These are phyloP conservation scores for Neoboletus subvelutipes DNA, from an alignment of 768 basidiomycete genomes.

Conservation along the genomic window DNA sequence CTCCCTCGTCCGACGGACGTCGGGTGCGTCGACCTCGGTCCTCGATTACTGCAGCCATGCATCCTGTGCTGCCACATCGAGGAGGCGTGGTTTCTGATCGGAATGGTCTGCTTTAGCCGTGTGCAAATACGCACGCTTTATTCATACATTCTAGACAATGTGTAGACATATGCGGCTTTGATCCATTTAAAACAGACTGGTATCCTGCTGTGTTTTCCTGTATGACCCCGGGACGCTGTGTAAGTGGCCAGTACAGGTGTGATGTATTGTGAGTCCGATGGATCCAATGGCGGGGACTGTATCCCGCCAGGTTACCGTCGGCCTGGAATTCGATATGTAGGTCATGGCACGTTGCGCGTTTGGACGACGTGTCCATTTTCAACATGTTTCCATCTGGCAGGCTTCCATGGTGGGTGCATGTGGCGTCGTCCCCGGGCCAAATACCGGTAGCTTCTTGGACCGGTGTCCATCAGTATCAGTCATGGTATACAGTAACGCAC, in stretches of 20 bases:
- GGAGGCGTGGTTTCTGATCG: too few relatives aligned
- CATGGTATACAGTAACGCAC: too few relatives aligned
- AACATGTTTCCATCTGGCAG: background rate
- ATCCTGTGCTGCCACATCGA: background rate
- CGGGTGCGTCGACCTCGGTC: background rate
- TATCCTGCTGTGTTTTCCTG: background rate
- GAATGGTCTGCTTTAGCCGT: background rate
- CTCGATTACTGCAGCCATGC: too few relatives aligned
- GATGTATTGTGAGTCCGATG: background rate
- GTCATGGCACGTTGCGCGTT: background rate
- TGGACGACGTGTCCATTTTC: too few relatives aligned
- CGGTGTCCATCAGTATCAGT: background rate
- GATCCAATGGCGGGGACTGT: background rate
- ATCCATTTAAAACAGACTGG: too few relatives aligned
- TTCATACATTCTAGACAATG: background rate
- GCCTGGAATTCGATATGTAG: too few relatives aligned
- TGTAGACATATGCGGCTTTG: background rate
- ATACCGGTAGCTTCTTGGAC: background rate
- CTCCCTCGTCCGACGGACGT: background rate
- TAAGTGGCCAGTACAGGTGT: background rate
- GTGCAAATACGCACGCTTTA: background rate
- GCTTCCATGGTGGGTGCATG: background rate
- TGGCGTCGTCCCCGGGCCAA: background rate
- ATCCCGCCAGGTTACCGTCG: background rate
- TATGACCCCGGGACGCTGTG: too few relatives aligned